A percentile compares a stretch with the other conserved stretches of the same genome.
phyloP scores from a whole-genome alignment of 2,329 filamentous ascomycete genomes.

The Mycosphaerella arachidis region DNA sequence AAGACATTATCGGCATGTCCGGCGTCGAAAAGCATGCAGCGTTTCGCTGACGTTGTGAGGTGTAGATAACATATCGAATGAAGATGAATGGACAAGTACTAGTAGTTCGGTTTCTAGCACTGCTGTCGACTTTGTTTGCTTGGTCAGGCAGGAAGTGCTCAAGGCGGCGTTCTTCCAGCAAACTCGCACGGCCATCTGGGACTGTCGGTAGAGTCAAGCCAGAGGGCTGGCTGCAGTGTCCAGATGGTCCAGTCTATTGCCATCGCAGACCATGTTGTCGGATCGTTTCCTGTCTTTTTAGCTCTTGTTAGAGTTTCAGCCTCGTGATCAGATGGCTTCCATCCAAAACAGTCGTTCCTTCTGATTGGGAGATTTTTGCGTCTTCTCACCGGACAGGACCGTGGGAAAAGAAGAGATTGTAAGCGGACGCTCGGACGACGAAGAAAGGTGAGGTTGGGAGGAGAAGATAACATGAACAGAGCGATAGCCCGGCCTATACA shows the following conservation, averaged over 20 bases:
- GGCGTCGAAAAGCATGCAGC: constrained; percentile 6
- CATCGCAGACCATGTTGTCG: no score
- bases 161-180: no score
- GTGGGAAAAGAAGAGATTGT: neutral
- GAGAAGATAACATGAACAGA: neutral
- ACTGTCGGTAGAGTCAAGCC: neutral
- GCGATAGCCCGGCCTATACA: neutral
- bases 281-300: neutral
- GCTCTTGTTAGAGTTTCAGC: neutral
- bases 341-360: neutral
- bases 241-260: neutral
- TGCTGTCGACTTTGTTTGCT: no score
- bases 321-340: neutral
- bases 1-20: neutral
- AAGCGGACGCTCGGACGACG: neutral
- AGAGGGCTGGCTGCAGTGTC: neutral
- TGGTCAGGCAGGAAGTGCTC: no score
- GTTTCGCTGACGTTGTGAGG: neutral
- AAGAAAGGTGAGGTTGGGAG: neutral
- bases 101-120: neutral
- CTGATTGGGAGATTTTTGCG: neutral
- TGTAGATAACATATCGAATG: constrained; percentile 1
- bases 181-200: no score
- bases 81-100: neutral
- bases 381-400: neutral